These are phyloP conservation scores for Neofusicoccum ribis DNA, from an alignment of 2,329 filamentous ascomycete species.

Conservation along the genomic window DNA sequence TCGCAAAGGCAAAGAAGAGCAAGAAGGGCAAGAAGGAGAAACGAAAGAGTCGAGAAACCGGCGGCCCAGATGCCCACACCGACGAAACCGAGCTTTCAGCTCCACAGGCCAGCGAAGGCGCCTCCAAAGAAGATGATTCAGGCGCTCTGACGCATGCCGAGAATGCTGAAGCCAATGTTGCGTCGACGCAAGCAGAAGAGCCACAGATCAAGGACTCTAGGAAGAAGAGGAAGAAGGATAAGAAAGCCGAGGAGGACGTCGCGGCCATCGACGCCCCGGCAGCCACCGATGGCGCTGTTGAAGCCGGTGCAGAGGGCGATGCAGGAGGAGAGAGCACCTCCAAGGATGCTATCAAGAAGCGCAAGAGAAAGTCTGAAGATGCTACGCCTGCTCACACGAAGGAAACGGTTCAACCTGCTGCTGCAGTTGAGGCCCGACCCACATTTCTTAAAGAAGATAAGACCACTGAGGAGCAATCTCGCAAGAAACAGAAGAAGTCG, in stretches of 20 bases:
- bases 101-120: neutral
- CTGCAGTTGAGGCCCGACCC: neutral
- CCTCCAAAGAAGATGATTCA: neutral
- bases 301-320: neutral
- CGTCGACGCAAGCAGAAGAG: neutral
- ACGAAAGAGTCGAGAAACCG: neutral
- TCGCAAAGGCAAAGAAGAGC: conserved; percentile 1
- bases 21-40: conserved; percentile 15
- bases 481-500: conserved; percentile 17
- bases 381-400: neutral
- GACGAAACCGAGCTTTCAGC: neutral
- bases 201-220: neutral
- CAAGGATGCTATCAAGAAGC: conserved; percentile 2
- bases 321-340: neutral
- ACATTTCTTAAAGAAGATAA: neutral
- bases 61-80: neutral
- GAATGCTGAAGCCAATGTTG: neutral
- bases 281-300: neutral
- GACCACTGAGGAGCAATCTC: neutral
- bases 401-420: neutral
- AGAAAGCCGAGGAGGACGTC: neutral
- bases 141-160: neutral
- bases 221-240: conserved; percentile 6
- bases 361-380: conserved; percentile 16
- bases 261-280: neutral